Conservation (phyloP, 345 rosid genomes). For the Ceriops tagal region DNA sequence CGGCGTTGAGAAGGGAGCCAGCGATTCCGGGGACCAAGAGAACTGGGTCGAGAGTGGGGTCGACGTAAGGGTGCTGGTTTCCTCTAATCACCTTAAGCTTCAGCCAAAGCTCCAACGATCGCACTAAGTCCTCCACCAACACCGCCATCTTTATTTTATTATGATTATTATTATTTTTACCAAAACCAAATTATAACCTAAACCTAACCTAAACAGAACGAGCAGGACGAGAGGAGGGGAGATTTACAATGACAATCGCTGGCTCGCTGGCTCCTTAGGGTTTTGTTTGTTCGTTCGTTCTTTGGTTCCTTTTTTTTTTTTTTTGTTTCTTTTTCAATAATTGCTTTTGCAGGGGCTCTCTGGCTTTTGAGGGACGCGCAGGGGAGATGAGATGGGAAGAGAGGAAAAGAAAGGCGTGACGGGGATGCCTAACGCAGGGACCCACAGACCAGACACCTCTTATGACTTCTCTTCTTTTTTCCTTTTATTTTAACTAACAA, state of each 20-base stretch:
- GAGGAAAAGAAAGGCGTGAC: neutral
- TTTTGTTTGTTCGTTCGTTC: neutral
- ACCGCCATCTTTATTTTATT: slow-evolving; percentile 42
- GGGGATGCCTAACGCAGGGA: too few species aligned
- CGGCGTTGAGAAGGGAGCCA: slow-evolving; percentile 75
- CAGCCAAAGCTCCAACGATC: slow-evolving; percentile 70
- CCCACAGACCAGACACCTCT: too few species aligned
- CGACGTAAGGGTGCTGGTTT: slow-evolving; percentile 56
- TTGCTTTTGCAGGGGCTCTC: neutral
- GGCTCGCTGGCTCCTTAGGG: neutral
- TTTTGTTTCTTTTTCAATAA: too few species aligned
- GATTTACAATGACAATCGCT: too few species aligned
- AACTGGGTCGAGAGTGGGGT: slow-evolving; percentile 87
- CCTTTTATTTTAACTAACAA: too few species aligned
- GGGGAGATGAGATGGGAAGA: neutral
- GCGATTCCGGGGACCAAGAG: slow-evolving; percentile 88
- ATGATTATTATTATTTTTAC: neutral
- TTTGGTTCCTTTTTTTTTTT: neutral
- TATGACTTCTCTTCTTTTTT: too few species aligned
- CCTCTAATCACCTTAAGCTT: slow-evolving; percentile 46
- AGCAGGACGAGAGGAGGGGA: too few species aligned
- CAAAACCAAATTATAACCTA: neutral
- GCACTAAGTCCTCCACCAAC: slow-evolving; percentile 63
- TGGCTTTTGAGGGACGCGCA: neutral
- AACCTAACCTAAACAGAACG: too few species aligned